phyloP scores from a whole-genome alignment of 2,329 filamentous ascomycete genomes.

The Colletotrichum eleusines region DNA sequence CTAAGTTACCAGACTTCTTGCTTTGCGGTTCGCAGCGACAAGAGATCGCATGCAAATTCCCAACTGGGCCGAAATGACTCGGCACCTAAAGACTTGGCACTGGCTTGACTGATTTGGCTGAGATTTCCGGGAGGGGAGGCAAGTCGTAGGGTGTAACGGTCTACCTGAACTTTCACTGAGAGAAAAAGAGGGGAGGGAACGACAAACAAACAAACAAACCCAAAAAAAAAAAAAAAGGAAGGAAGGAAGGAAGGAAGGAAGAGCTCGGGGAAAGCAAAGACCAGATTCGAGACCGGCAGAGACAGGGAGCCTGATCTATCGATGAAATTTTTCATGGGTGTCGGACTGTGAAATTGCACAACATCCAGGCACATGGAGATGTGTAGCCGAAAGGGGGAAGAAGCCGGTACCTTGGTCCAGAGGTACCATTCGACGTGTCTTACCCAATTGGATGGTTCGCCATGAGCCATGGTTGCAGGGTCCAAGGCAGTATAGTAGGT shows the following conservation, averaged over 20 bases:
- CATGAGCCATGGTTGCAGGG: not conserved
- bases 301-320: conserved; percentile 21
- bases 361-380: conserved; percentile 8
- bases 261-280: conserved; percentile 6
- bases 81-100: conserved; percentile 17
- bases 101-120: not conserved
- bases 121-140: conserved; percentile 7
- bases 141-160: conserved; percentile 18
- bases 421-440: conserved; percentile 19
- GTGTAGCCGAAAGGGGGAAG: not conserved
- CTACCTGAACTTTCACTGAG: conserved; percentile 1
- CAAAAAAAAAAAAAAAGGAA: too few relatives aligned
- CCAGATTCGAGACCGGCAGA: not conserved
- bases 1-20: not conserved
- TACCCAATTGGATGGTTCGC: conserved; percentile 23
- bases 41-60: conserved; percentile 9
- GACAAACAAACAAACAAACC: too few relatives aligned
- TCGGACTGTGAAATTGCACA: not conserved
- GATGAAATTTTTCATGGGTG: conserved; percentile 22
- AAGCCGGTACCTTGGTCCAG: not conserved
- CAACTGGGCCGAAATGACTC: conserved; percentile 28
- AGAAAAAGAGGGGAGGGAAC: too few relatives aligned
- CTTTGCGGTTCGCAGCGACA: not conserved
- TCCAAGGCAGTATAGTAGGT: too few relatives aligned
- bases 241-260: not conserved